These are phyloP conservation scores for Fragaria ananassa DNA, from an alignment of 306 rosid genomes.

Conservation along the genomic window DNA sequence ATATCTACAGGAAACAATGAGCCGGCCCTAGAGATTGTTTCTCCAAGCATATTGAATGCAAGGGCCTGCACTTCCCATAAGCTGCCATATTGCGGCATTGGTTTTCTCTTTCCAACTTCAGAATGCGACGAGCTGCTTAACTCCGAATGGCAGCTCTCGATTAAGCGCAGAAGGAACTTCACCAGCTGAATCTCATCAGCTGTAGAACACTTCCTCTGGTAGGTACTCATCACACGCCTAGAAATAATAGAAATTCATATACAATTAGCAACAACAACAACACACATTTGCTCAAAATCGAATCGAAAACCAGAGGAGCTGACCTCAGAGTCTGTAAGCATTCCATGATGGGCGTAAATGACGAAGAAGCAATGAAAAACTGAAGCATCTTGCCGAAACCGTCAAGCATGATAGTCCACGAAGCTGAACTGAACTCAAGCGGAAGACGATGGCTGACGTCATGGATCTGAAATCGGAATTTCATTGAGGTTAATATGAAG, in stretches of 20 bases:
- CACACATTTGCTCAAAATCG: not conserved
- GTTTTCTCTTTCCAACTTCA: conserved; percentile 35
- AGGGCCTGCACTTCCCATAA: conserved; percentile 66
- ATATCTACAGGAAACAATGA: conserved; percentile 54
- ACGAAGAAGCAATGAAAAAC: conserved; percentile 33
- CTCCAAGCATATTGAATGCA: conserved; percentile 68
- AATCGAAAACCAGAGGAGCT: conserved; percentile 9
- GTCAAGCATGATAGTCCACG: conserved; percentile 48
- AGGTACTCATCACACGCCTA: conserved; percentile 49
- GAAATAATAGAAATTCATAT: not conserved
- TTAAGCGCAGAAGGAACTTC: conserved; percentile 64
- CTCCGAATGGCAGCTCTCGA: conserved; percentile 46
- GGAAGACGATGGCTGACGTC: conserved; percentile 50
- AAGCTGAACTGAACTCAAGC: conserved; percentile 52
- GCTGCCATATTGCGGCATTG: conserved; percentile 37
- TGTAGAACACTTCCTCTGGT: conserved; percentile 45
- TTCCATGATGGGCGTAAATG: conserved; percentile 40
- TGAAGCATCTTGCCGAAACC: conserved; percentile 47
- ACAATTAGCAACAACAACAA: not conserved
- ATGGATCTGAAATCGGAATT: conserved; percentile 45
- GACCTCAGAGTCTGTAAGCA: conserved; percentile 68
- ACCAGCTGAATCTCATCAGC: conserved; percentile 57
- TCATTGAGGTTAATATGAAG: not conserved
- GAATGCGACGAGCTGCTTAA: conserved; percentile 30
- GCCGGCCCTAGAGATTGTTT: conserved; percentile 62